These are phyloP conservation scores for Ilyonectria destructans DNA, from an alignment of 2,329 filamentous ascomycete genomes.

Conservation along the genomic window DNA sequence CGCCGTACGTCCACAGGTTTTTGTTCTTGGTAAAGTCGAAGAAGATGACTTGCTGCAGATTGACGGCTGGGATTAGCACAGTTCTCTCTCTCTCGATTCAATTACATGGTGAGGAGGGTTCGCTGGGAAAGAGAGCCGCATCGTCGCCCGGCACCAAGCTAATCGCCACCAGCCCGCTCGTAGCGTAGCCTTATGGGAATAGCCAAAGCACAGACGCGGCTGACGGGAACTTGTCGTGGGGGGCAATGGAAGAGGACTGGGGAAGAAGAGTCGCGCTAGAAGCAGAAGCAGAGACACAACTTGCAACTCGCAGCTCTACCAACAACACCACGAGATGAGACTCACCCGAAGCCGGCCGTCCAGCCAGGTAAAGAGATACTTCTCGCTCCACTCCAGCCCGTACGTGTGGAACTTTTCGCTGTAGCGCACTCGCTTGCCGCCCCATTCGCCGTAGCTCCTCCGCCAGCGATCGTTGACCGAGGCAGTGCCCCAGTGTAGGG, in stretches of 20 bases:
- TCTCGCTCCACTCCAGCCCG: conserved; percentile 66
- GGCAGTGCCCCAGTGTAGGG: conserved; percentile 63
- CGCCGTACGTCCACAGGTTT: conserved; percentile 53
- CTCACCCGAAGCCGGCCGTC: conserved; percentile 60
- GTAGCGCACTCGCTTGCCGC: conserved; percentile 54
- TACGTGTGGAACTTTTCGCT: conserved; percentile 64
- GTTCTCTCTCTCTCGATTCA: neutral
- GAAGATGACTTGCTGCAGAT: conserved; percentile 42
- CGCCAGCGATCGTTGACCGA: conserved; percentile 50
- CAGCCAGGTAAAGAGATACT: conserved; percentile 68
- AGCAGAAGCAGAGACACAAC: conserved; percentile 31
- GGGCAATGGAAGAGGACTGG: neutral
- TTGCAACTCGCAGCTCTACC: conserved; percentile 48
- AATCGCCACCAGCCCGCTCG: neutral
- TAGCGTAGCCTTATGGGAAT: neutral
- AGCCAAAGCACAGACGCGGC: neutral
- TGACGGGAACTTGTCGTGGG: neutral
- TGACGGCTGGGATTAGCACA: conserved; percentile 32
- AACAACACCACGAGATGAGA: conserved; percentile 13
- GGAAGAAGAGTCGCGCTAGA: neutral
- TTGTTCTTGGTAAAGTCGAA: conserved; percentile 55
- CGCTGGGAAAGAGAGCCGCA: conserved; percentile 16
- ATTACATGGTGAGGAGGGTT: conserved; percentile 37
- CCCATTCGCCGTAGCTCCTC: conserved; percentile 51
- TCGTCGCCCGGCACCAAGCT: neutral